Evolutionary conservation across 2,329 filamentous ascomycete genomes (phyloP), one percentile per base, ranked within the genome.

Genomic region (Trichothecium sympodiale): DNA sequence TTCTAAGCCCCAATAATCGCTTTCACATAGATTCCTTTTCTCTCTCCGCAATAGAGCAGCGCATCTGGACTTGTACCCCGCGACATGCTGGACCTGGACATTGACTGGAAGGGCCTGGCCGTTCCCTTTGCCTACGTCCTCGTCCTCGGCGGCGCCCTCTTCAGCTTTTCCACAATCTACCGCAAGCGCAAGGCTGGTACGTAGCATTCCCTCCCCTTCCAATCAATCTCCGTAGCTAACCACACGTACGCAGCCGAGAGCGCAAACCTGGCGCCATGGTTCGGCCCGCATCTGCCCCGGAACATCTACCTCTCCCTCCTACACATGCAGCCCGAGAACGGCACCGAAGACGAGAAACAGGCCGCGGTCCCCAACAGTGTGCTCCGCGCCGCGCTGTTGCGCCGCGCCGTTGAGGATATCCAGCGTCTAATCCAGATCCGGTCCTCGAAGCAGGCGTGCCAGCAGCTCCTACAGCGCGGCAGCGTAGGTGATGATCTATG

Each of bases 401-500:
- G 86, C 46, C 80, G 91, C 49, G 91, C 91, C 23, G 79, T 86
- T 26, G 89, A 96, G 57, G 89, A 96, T 55, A 94, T 98, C 53
- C 77, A 83, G 54, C 80, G 91, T 44, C 84, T 98, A 43, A 81
- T 96, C 51, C 78, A 91, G 56, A 76, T 98, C 52, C 77, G 89
- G 52, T 82, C 75, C 38, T 82, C 86, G 47, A 98, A 96, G 67
- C 83, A 84, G 50, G 86, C 91, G 7, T 77, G 94, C 52, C 80
- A 82, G 53, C 74, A 79, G 17, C 65, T 98, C 46, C 61, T 96
- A 48, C 86, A 94, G 61, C 73, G 86, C 43, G 91, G 91, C 33
- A 94, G 86, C 52, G 87, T 98, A 2, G 89, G 91, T 12, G 91
- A 98, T 56, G 91, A 98, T 58, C 62, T 98, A 47, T 94, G 87